Percentiles rank a stretch among this genome's conserved stretches.
Evolutionary conservation across 179 eudicot species (phyloP).

Genomic region (Silene coronaria): DNA sequence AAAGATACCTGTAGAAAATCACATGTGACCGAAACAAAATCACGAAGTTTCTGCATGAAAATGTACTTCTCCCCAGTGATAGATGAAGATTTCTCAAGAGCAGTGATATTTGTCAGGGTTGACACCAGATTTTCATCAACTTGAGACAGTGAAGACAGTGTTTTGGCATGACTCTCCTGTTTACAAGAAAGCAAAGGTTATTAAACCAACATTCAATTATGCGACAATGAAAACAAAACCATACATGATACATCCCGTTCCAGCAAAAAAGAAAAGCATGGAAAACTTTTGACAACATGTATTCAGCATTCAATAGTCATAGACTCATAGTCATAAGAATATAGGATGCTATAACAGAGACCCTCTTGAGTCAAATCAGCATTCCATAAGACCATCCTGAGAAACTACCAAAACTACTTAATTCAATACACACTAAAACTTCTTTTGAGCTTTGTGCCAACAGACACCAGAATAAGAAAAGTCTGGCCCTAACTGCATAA

Average conservation of each 20-base stretch:
- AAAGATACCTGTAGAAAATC: conserved; percentile 79
- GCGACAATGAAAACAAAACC: background rate
- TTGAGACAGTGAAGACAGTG: conserved; percentile 51
- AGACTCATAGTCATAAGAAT: too few species aligned
- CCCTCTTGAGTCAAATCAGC: background rate
- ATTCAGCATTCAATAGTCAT: background rate
- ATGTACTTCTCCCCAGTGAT: conserved; percentile 92
- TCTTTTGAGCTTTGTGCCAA: background rate
- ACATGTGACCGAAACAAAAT: conserved; percentile 82
- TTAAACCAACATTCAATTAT: background rate
- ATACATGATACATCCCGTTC: conserved; percentile 2
- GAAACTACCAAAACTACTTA: background rate
- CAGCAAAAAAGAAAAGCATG: background rate
- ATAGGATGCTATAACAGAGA: background rate
- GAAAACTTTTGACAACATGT: background rate
- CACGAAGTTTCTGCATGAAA: conserved; percentile 97
- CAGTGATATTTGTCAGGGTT: conserved; percentile 55
- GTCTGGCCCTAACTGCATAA: background rate
- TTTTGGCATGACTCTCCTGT: conserved; percentile 80
- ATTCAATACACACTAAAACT: background rate
- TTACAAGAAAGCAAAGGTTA: background rate
- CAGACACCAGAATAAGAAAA: background rate
- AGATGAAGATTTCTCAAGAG: conserved; percentile 59
- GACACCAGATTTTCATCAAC: conserved; percentile 68
- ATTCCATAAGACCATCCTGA: conserved; percentile 8